Evolutionary conservation across 257 asterid species (phyloP).

Genomic region (Verbascum thapsus): DNA sequence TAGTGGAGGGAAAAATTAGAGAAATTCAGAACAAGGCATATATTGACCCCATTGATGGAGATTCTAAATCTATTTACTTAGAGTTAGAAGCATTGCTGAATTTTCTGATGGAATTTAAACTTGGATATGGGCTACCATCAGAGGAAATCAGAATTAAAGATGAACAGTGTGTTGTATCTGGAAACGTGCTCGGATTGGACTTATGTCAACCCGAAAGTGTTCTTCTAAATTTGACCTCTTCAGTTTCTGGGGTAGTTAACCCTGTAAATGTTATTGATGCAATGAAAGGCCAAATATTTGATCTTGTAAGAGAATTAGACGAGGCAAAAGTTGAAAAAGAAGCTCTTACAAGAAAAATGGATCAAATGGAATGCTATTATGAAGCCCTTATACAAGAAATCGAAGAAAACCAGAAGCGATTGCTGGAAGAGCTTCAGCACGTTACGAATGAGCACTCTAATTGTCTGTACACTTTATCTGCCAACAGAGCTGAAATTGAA

Average conservation of each 20-base stretch:
- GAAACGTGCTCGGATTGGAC: slow-evolving; percentile 67
- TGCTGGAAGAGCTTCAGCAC: slow-evolving; percentile 79
- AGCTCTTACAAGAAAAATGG: slow-evolving; percentile 69
- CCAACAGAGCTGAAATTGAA: slow-evolving; percentile 67
- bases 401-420: slow-evolving; percentile 90
- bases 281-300: slow-evolving; percentile 75
- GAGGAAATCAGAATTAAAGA: slow-evolving; percentile 35
- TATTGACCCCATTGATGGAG: slow-evolving; percentile 52
- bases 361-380: slow-evolving; percentile 92
- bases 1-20: slow-evolving; percentile 60
- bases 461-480: slow-evolving; percentile 68
- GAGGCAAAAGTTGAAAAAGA: slow-evolving; percentile 87
- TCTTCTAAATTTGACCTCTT: slow-evolving; percentile 58
- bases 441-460: slow-evolving; percentile 77
- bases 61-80: slow-evolving; percentile 51
- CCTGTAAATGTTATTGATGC: slow-evolving; percentile 56
- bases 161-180: slow-evolving; percentile 47
- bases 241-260: slow-evolving; percentile 56
- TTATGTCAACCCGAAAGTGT: slow-evolving; percentile 72
- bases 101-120: slow-evolving; percentile 58
- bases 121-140: slow-evolving; percentile 44
- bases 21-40: slow-evolving; percentile 63
- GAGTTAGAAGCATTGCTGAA: slow-evolving; percentile 66
- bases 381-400: slow-evolving; percentile 92
- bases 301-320: slow-evolving; percentile 88